Conservation (phyloP, 129 eudicot genomes). For the Pseudognaphalium luteoalbum region DNA sequence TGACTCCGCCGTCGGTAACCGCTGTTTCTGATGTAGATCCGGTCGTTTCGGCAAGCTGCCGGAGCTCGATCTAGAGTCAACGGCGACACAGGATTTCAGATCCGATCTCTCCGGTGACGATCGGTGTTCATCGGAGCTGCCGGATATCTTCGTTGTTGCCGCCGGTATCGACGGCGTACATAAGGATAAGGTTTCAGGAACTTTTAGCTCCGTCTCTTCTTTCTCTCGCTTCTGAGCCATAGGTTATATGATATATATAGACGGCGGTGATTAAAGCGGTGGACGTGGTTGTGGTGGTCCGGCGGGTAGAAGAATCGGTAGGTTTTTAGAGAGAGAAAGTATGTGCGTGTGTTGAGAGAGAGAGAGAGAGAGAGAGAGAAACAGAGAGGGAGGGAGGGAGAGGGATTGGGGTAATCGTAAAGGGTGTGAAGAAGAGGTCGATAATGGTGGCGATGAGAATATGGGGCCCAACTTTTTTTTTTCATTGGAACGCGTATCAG, state of each 20-base stretch:
- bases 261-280: background rate
- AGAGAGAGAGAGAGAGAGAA: slow-evolving; percentile 14
- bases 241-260: background rate
- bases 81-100: slow-evolving; percentile 32
- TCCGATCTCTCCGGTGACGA: slow-evolving; percentile 47
- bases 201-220: slow-evolving; percentile 85
- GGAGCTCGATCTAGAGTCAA: slow-evolving; percentile 39
- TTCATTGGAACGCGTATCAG: slow-evolving; percentile 41
- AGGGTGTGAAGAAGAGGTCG: slow-evolving; percentile 31
- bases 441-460: slow-evolving; percentile 42
- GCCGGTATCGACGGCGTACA: slow-evolving; percentile 43
- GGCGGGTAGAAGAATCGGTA: slow-evolving; percentile 15
- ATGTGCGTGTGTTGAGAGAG: background rate
- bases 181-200: slow-evolving; percentile 51
- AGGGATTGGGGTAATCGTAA: background rate
- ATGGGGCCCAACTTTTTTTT: slow-evolving; percentile 19
- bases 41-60: slow-evolving; percentile 28
- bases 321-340: slow-evolving; percentile 36
- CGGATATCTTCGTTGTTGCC: slow-evolving; percentile 30
- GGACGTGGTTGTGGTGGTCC: slow-evolving; percentile 6
- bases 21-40: slow-evolving; percentile 30
- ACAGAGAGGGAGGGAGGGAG: slow-evolving; percentile 9
- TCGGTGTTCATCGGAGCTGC: slow-evolving; percentile 34
- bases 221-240: slow-evolving; percentile 86
- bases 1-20: background rate